Base-by-base conservation (phyloP, 768 basidiomycete genomes). In the Panus rudis region DNA sequence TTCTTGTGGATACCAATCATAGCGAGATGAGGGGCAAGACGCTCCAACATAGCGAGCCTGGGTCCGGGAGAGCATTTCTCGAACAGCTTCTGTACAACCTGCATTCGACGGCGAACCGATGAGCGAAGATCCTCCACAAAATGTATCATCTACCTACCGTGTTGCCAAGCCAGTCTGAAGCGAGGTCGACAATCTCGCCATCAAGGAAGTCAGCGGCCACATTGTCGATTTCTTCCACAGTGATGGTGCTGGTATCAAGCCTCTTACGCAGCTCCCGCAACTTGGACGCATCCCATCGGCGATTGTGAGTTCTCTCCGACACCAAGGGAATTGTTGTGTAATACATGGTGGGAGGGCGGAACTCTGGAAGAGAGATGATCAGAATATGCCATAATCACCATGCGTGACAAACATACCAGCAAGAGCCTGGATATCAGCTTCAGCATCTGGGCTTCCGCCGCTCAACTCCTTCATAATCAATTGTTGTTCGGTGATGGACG, bases 1-100 rank as follows among this genome's bases (percentile, higher is more conserved):
- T 99, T 98, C 72, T 98, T 98, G 72, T 99, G 96, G 43, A 94
- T 92, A 21, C 96, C 96, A 51, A 98, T 96, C 79, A 90, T 89
- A 19, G 94, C 94, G 30, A 99, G 70, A 60, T 94, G 87, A 37
- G 96, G 96, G 3, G 81, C 77, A 48, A 98, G 84, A 38, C 93
- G 82, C 55, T 98, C 93, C 42, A 99, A 70, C 88, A 99, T 93
- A 13, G 83, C 81, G 49, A 90, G 76, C 52, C 92, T 74, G 23
- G 92, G 82, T 3, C 57, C 66, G 28, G 79, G 64, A 12, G 89
- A 87, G 58, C 89, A 91, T 57, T 78, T 83, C 63, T 97, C 94
- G 55, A 94, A 99, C 12, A 99, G 68, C 63, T 97, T 97, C 71
- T 98, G 94, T 19, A 98, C 91, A 53, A 98, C 87, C 83, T 90